A percentile compares a stretch with the other conserved stretches of the same genome.
phyloP scores from a whole-genome alignment of 1,284 basidiomycete species.

The Coniophora puteana region DNA sequence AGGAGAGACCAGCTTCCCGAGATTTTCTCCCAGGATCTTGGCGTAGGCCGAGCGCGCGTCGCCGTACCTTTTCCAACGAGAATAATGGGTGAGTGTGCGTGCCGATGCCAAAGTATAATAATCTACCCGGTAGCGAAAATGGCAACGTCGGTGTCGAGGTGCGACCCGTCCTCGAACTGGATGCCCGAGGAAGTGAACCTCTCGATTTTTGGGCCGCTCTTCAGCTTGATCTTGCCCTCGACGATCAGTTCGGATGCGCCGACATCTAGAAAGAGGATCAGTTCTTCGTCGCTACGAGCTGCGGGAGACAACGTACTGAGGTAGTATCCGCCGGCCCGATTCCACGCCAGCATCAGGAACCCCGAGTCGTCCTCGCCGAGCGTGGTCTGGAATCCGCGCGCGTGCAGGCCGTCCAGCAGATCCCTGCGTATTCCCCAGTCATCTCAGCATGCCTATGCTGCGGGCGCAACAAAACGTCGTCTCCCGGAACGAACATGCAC shows the following conservation, averaged over 20 bases:
- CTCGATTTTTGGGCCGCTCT: conserved; percentile 56
- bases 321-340: conserved; percentile 40
- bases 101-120: conserved; percentile 21
- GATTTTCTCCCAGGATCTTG: conserved; percentile 15
- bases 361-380: conserved; percentile 54
- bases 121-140: conserved; percentile 55
- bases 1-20: conserved; percentile 15
- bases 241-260: conserved; percentile 64
- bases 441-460: conserved; percentile 1
- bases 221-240: conserved; percentile 73
- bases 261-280: conserved; percentile 46
- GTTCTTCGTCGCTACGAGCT: not conserved
- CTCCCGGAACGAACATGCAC: conserved; percentile 11
- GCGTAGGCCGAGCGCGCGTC: conserved; percentile 2
- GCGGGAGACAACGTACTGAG: conserved; percentile 36
- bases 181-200: conserved; percentile 53
- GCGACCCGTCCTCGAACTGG: conserved; percentile 62
- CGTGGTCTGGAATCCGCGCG: conserved; percentile 57
- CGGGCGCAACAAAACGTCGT: no score
- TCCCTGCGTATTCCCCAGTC: conserved; percentile 39
- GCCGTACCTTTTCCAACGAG: no score
- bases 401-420: conserved; percentile 50
- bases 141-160: conserved; percentile 64
- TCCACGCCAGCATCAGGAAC: conserved; percentile 24
- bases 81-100: conserved; percentile 20